Conservation (phyloP, 305 asterid species). For the Fraxinus xanthoxyloides region DNA sequence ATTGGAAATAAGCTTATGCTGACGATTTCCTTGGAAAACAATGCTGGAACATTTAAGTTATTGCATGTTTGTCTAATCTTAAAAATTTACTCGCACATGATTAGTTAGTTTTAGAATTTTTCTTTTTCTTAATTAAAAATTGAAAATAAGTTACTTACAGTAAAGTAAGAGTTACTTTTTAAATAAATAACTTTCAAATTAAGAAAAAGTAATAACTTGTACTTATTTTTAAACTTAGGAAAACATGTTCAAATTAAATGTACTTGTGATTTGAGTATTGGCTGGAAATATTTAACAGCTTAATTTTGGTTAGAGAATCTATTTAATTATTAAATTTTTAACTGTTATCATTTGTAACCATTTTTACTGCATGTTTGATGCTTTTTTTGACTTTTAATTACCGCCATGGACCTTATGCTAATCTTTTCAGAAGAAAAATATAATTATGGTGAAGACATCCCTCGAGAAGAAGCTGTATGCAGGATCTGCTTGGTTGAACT, state of each 20-base stretch:
- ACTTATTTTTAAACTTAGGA: neutral
- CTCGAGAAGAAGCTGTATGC: constrained; percentile 90
- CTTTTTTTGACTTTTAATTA: constrained; percentile 11
- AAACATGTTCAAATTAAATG: neutral
- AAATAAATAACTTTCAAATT: neutral
- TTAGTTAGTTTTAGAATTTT: neutral
- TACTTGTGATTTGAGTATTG: neutral
- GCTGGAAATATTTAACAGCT: neutral
- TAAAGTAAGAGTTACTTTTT: neutral
- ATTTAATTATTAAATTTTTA: neutral
- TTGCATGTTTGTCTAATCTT: neutral
- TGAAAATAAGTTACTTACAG: neutral
- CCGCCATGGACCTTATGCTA: constrained; percentile 30
- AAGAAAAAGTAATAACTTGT: neutral
- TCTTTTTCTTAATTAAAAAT: neutral
- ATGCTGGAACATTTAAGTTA: neutral
- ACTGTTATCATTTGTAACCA: neutral
- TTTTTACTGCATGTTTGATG: neutral
- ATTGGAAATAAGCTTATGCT: neutral
- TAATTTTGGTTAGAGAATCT: neutral
- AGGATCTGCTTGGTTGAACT: constrained; percentile 88
- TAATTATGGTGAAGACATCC: constrained; percentile 62
- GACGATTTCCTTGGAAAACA: neutral
- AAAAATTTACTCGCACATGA: neutral
- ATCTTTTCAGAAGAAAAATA: constrained; percentile 51